phyloP scores from a whole-genome alignment of 2,329 filamentous ascomycete genomes.

The Shiraia sp. region DNA sequence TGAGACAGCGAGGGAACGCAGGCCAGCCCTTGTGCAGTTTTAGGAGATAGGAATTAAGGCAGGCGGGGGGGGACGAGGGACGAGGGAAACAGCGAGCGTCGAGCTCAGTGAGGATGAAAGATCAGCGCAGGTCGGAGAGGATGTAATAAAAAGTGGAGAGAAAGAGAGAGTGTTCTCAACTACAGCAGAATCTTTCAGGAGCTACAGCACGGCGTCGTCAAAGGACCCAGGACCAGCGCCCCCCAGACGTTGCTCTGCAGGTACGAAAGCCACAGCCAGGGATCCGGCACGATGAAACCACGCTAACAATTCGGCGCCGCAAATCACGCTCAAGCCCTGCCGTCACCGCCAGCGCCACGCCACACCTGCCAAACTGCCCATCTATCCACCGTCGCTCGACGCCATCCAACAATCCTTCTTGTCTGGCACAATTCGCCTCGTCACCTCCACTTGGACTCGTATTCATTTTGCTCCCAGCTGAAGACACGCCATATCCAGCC shows the following conservation, averaged over 20 bases:
- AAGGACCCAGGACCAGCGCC: conserved; percentile 20
- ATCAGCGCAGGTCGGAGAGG: conserved; percentile 9
- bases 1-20: conserved; percentile 35
- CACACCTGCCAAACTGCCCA: conserved; percentile 6
- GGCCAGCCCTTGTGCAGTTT: conserved; percentile 34
- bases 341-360: conserved; percentile 8
- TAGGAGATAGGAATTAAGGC: no score
- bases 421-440: conserved; percentile 8
- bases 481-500: no score
- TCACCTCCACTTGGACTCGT: conserved; percentile 3
- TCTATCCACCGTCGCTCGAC: conserved; percentile 4
- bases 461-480: not conserved
- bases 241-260: conserved; percentile 18
- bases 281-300: conserved; percentile 18
- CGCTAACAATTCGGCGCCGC: conserved; percentile 17
- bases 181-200: conserved; percentile 15
- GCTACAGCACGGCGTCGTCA: conserved; percentile 6
- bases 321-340: conserved; percentile 22
- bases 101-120: conserved; percentile 15
- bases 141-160: conserved; percentile 12
- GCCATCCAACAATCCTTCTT: conserved; percentile 8
- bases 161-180: conserved; percentile 2
- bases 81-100: conserved; percentile 23
- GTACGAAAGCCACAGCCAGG: conserved; percentile 24
- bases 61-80: no score